Conservation (phyloP, 495 filamentous ascomycete genomes). For the Massariosphaeria phaeospora region DNA sequence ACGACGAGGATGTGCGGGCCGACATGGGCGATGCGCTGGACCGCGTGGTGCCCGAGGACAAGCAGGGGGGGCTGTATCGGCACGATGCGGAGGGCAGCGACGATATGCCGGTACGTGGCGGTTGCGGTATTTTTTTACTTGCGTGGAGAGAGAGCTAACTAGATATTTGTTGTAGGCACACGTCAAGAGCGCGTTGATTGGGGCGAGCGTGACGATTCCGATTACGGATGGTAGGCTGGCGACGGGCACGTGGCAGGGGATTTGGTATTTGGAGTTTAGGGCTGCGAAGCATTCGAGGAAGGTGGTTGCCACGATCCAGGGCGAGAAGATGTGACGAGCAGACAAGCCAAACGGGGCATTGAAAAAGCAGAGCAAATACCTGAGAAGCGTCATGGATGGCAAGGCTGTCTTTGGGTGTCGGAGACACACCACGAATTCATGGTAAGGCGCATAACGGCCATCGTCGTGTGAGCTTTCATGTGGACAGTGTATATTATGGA, state of each 20-base stretch:
- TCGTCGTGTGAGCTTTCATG: no score
- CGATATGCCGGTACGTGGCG: constrained; percentile 70
- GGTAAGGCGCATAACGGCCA: no score
- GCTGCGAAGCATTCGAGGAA: constrained; percentile 66
- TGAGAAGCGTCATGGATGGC: no score
- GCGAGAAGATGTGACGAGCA: constrained; percentile 63
- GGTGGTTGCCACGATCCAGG: constrained; percentile 91
- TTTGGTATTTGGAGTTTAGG: constrained; percentile 94
- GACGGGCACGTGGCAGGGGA: constrained; percentile 73
- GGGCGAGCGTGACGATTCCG: constrained; percentile 81
- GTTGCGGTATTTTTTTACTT: neutral
- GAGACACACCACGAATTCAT: no score
- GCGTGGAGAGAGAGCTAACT: neutral
- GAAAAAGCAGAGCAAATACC: no score
- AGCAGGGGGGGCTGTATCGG: constrained; percentile 67
- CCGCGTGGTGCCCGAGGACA: constrained; percentile 73
- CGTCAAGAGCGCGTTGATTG: constrained; percentile 84
- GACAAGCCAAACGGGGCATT: neutral
- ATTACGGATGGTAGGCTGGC: constrained; percentile 78
- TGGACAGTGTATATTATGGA: no score
- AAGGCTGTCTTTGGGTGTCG: no score
- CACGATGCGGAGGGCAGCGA: constrained; percentile 85
- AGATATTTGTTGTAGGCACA: constrained; percentile 62
- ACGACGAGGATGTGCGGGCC: constrained; percentile 68
- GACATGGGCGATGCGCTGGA: constrained; percentile 96